These are phyloP conservation scores for Venturia carpophila DNA, from an alignment of 2,329 filamentous ascomycete species.

Conservation along the genomic window DNA sequence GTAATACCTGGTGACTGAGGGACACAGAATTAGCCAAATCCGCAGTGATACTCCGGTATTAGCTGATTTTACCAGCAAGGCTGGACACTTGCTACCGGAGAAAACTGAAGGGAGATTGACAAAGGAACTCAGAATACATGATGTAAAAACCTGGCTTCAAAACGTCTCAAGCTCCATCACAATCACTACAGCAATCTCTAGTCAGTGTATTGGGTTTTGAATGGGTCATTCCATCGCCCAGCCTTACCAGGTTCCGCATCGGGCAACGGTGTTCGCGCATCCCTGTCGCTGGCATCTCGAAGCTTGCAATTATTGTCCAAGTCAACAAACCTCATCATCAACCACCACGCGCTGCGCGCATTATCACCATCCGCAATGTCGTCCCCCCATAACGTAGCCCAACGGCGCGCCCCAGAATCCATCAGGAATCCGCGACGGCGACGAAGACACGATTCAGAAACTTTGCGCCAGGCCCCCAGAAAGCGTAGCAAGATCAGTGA, in stretches of 20 bases:
- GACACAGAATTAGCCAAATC: too few species aligned
- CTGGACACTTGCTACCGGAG: not conserved
- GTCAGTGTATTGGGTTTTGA: not conserved
- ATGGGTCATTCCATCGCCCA: not conserved
- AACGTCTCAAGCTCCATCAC: too few species aligned
- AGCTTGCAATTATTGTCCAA: not conserved
- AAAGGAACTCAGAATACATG: not conserved
- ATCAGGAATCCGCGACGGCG: constrained; percentile 36
- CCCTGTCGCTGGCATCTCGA: not conserved
- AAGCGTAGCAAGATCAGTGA: constrained; percentile 42
- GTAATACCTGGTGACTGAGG: too few species aligned
- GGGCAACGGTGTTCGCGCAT: not conserved
- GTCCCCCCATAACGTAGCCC: not conserved
- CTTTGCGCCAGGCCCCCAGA: constrained; percentile 22
- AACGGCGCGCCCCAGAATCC: not conserved
- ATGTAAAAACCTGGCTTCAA: not conserved
- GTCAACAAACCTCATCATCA: constrained; percentile 11
- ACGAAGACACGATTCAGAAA: constrained; percentile 37
- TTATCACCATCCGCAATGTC: not conserved
- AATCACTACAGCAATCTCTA: not conserved
- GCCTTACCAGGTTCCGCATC: not conserved
- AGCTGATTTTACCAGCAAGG: too few species aligned
- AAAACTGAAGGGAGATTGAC: not conserved
- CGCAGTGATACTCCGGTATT: too few species aligned
- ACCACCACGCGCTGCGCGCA: constrained; percentile 3